Evolutionary conservation across 23 red algal species (phyloP).

Genomic region (Gracilariopsis chorda): DNA sequence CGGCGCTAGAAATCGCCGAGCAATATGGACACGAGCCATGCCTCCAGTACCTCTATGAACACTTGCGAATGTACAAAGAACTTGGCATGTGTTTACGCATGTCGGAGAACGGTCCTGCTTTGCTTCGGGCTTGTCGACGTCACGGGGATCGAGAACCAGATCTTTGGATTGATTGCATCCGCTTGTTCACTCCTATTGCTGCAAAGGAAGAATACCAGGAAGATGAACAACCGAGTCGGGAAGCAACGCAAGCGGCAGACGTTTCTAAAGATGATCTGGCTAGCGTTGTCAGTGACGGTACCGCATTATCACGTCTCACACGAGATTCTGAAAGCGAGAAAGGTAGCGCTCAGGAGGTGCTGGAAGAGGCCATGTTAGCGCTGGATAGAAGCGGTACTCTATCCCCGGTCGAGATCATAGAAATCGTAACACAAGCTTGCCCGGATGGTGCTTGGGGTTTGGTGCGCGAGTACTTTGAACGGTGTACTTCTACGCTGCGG

Average conservation of each 20-base stretch:
- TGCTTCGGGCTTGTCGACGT: constrained; percentile 67
- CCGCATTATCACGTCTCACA: not conserved
- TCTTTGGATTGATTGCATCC: constrained; percentile 70
- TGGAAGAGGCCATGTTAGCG: constrained; percentile 77
- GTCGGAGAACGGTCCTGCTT: constrained; percentile 35
- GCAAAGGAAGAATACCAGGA: constrained; percentile 29
- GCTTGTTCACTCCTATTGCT: constrained; percentile 36
- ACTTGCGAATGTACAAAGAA: constrained; percentile 70
- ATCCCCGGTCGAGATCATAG: constrained; percentile 65
- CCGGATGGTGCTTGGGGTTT: constrained; percentile 53
- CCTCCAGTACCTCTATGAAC: constrained; percentile 75
- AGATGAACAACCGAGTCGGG: not conserved
- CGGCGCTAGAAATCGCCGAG: constrained; percentile 71
- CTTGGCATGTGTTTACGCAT: constrained; percentile 56
- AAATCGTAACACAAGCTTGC: constrained; percentile 28
- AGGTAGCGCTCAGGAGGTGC: constrained; percentile 19
- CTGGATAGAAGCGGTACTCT: constrained; percentile 52
- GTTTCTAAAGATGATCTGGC: not conserved
- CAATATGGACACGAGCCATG: constrained; percentile 78
- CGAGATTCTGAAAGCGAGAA: not conserved
- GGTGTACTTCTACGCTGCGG: constrained; percentile 10
- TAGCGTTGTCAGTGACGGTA: not conserved
- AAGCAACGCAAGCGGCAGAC: not conserved
- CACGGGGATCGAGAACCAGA: constrained; percentile 71
- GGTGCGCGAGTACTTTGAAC: constrained; percentile 74